Evolutionary conservation across 2,329 filamentous ascomycete genomes (phyloP).

Genomic region (Arthrobotrys musiformis): DNA sequence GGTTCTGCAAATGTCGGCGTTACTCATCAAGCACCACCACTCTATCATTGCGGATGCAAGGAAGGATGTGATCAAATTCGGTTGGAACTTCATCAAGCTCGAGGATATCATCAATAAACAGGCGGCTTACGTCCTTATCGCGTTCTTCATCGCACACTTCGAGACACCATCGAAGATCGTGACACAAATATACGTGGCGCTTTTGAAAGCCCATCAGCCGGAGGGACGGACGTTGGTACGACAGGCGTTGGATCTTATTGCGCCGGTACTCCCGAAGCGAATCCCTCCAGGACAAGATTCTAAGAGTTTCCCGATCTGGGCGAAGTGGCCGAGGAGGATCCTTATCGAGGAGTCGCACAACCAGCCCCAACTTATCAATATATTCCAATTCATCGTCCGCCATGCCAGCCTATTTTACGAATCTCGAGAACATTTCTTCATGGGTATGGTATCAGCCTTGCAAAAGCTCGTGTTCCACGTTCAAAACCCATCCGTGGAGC

Average conservation of each 20-base stretch:
- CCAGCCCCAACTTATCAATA: slow-evolving; percentile 92
- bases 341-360: slow-evolving; percentile 94
- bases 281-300: slow-evolving; percentile 76
- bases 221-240: slow-evolving; percentile 92
- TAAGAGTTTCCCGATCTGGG: slow-evolving; percentile 82
- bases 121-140: slow-evolving; percentile 94
- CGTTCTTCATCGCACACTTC: slow-evolving; percentile 96
- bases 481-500: slow-evolving; percentile 86
- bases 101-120: slow-evolving; percentile 99
- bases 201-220: slow-evolving; percentile 92
- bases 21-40: slow-evolving; percentile 95
- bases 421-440: slow-evolving; percentile 87
- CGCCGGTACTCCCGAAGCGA: slow-evolving; percentile 89
- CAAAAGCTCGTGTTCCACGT: slow-evolving; percentile 82
- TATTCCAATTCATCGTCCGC: slow-evolving; percentile 94
- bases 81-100: slow-evolving; percentile 97
- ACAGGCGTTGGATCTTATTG: slow-evolving; percentile 91
- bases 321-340: slow-evolving; percentile 87
- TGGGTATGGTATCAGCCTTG: slow-evolving; percentile 86
- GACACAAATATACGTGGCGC: slow-evolving; percentile 89
- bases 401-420: slow-evolving; percentile 96
- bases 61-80: slow-evolving; percentile 99
- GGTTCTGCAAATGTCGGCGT: slow-evolving; percentile 89
- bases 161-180: slow-evolving; percentile 97
- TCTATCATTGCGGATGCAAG: slow-evolving; percentile 86